Base-by-base conservation (phyloP, 2,329 filamentous ascomycete species). In the Ceratocystis cubensis region DNA sequence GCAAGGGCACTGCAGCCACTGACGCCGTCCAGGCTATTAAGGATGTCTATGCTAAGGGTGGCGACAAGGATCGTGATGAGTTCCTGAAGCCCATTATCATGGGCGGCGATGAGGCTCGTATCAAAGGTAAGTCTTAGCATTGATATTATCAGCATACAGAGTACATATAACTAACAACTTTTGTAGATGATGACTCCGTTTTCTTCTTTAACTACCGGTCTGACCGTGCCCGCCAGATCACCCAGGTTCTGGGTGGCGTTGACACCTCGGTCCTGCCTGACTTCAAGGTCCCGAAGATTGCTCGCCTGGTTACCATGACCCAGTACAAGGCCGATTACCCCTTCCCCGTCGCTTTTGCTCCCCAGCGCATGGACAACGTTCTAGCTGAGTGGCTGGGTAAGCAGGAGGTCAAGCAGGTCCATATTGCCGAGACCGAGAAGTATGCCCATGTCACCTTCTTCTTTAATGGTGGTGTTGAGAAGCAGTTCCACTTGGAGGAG, bases 181-280 rank as follows among this genome's bases (percentile, higher is more conserved):
- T 65, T 45, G 28, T 70, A 91, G 91, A 97, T 74, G 83, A 88
- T 71, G 94, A 99, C 75, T 93, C 91, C 65, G 84, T 97, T 73
- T 97, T 97, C 84, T 97, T 97, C 85, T 99, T 99, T 89, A 99
- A 99, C 86, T 99, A 99, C 83, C 91, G 94, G 74, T 97, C 94
- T 67, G 94, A 99, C 76, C 92, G 94, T 76, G 93, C 93, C 65
- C 89, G 94, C 72, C 94, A 99, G 78, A 88, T 99, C 75, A 96
- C 91, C 63, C 94, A 97, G 79, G 83, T 99, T 57, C 81, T 99
- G 66, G 94, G 94, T 72, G 89, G 89, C 75, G 87, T 93, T 74
- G 94, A 99, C 80, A 89, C 91, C 73, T 96, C 91, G 28, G 91
- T 92, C 66, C 84, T 84, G 71, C 89, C 92, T 71, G 90, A 96